Conservation (phyloP, 2,329 filamentous ascomycete species). For the Aureobasidium lini region DNA sequence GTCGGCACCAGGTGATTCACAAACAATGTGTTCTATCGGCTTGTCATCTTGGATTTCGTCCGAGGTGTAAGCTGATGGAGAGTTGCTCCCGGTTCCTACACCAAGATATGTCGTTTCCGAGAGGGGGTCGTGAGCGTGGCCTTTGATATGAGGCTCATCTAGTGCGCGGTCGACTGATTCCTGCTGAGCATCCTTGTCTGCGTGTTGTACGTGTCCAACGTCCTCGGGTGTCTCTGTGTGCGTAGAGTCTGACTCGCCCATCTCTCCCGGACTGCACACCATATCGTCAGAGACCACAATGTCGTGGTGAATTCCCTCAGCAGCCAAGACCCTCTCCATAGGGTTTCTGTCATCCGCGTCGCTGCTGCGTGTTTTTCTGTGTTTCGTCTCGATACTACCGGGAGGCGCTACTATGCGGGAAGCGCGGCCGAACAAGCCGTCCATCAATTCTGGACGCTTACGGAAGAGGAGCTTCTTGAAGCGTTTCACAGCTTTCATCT, state of each 20-base stretch:
- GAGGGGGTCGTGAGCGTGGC: slow-evolving; percentile 56
- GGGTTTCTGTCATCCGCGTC: slow-evolving; percentile 45
- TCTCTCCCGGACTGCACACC: slow-evolving; percentile 21
- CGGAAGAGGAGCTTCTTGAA: slow-evolving; percentile 70
- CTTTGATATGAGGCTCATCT: slow-evolving; percentile 39
- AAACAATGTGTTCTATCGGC: slow-evolving; percentile 48
- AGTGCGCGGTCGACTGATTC: not conserved
- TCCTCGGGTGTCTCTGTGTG: slow-evolving; percentile 15
- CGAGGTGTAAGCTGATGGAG: not conserved
- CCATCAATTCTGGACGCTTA: slow-evolving; percentile 47
- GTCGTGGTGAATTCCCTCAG: slow-evolving; percentile 47
- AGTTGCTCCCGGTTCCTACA: slow-evolving; percentile 58
- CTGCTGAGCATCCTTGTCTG: not conserved
- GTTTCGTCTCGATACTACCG: slow-evolving; percentile 20
- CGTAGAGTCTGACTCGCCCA: slow-evolving; percentile 14
- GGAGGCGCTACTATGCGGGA: slow-evolving; percentile 53
- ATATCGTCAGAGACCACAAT: slow-evolving; percentile 29
- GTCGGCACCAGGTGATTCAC: slow-evolving; percentile 75
- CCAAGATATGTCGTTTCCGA: slow-evolving; percentile 64
- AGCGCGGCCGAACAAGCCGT: slow-evolving; percentile 53
- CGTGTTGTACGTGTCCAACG: slow-evolving; percentile 28
- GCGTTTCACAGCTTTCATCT: slow-evolving; percentile 85
- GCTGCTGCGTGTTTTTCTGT: slow-evolving; percentile 41
- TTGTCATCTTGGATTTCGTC: slow-evolving; percentile 33
- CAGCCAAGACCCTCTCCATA: slow-evolving; percentile 43